Evolutionary conservation across 768 basidiomycete species (phyloP).

Genomic region (Pleurotus ostreatus): DNA sequence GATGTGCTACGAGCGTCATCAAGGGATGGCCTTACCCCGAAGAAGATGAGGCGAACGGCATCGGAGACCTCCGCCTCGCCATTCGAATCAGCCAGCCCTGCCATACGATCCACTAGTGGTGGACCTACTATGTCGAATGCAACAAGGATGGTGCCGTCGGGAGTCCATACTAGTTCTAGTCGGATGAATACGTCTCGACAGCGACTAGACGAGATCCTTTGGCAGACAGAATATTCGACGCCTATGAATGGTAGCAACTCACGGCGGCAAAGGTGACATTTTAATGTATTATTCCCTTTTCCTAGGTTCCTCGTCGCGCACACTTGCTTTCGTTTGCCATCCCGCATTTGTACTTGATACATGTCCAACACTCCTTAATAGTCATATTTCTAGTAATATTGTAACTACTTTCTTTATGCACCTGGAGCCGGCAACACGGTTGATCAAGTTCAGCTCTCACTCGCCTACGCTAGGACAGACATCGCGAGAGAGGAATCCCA

Average conservation of each 20-base stretch:
- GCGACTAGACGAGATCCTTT: slow-evolving; percentile 59
- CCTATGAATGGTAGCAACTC: slow-evolving; percentile 9
- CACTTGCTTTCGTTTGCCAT: slow-evolving; percentile 11
- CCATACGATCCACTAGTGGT: slow-evolving; percentile 1
- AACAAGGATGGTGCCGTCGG: slow-evolving; percentile 10
- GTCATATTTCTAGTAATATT: background rate
- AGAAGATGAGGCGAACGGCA: slow-evolving; percentile 61
- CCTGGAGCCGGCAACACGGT: too few species aligned
- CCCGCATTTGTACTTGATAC: slow-evolving; percentile 15
- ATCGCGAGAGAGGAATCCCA: too few species aligned
- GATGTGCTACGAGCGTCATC: slow-evolving; percentile 11
- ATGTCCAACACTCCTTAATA: background rate
- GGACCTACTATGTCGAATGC: background rate
- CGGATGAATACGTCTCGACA: slow-evolving; percentile 42
- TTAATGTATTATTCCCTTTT: slow-evolving; percentile 12
- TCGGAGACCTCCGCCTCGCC: slow-evolving; percentile 54
- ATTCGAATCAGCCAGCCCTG: slow-evolving; percentile 11
- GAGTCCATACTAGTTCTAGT: slow-evolving; percentile 16
- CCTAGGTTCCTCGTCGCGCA: background rate
- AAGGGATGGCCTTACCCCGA: slow-evolving; percentile 47
- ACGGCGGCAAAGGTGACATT: slow-evolving; percentile 4
- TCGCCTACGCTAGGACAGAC: too few species aligned
- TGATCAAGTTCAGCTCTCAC: too few species aligned
- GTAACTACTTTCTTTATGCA: background rate
- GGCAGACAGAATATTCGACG: slow-evolving; percentile 32